phyloP scores from a whole-genome alignment of 2,329 filamentous ascomycete species.

The Mariannaea elegans region DNA sequence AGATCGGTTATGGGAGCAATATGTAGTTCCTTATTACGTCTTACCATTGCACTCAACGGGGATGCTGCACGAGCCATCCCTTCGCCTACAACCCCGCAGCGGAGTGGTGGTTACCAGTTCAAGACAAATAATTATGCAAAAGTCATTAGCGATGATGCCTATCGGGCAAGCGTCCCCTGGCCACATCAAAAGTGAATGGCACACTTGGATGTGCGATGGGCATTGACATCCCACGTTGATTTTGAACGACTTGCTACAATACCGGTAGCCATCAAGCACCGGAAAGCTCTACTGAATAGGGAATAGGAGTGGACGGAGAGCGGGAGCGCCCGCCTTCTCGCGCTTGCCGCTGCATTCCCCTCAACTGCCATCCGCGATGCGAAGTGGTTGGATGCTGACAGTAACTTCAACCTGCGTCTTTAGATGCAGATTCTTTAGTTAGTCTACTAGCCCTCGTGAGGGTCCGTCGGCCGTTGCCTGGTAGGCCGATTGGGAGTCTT shows the following conservation, averaged over 20 bases:
- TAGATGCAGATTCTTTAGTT: slow-evolving; percentile 11
- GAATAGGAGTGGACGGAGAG: slow-evolving; percentile 25
- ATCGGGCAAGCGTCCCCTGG: slow-evolving; percentile 24
- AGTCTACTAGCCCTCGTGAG: slow-evolving; percentile 1
- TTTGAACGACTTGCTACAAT: slow-evolving; percentile 18
- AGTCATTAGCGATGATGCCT: slow-evolving; percentile 6
- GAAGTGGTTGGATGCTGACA: slow-evolving; percentile 27
- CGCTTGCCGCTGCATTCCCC: slow-evolving; percentile 37
- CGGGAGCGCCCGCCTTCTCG: slow-evolving; percentile 40
- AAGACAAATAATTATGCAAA: slow-evolving; percentile 5
- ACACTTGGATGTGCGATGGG: slow-evolving; percentile 27
- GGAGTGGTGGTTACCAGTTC: neutral
- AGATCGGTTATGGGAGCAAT: slow-evolving; percentile 19
- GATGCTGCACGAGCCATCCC: slow-evolving; percentile 28
- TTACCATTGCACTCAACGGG: slow-evolving; percentile 9
- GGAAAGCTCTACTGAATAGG: slow-evolving; percentile 25
- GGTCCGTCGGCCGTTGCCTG: slow-evolving; percentile 3
- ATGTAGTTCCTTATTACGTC: slow-evolving; percentile 22
- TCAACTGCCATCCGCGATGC: slow-evolving; percentile 21
- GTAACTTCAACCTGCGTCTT: slow-evolving; percentile 14
- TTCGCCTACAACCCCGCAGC: slow-evolving; percentile 18
- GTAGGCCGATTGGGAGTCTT: slow-evolving; percentile 13
- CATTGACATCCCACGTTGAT: slow-evolving; percentile 30
- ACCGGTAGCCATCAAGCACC: slow-evolving; percentile 29
- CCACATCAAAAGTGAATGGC: slow-evolving; percentile 18